phyloP scores from a whole-genome alignment of 305 asterid genomes.

The Vinca major region DNA sequence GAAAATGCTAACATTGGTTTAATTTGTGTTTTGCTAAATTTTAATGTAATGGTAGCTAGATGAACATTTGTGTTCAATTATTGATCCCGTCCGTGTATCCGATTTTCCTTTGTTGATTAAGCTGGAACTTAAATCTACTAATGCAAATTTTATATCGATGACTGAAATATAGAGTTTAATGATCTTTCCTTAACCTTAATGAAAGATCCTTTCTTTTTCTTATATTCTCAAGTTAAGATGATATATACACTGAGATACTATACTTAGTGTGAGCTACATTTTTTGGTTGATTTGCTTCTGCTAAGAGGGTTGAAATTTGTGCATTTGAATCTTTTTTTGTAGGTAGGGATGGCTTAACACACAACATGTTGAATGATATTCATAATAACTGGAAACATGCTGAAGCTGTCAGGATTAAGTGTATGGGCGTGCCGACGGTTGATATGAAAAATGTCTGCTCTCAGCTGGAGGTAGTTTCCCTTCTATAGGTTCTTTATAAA shows the following conservation, averaged over 20 bases:
- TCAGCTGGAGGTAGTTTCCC: constrained; percentile 68
- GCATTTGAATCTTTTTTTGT: constrained; percentile 1
- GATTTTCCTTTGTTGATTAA: neutral
- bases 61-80: too few relatives aligned
- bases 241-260: neutral
- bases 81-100: neutral
- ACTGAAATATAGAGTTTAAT: neutral
- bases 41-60: too few relatives aligned
- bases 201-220: neutral
- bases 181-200: neutral
- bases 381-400: constrained; percentile 83
- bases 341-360: constrained; percentile 97
- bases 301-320: too few relatives aligned
- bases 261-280: neutral
- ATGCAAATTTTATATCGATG: neutral
- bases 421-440: constrained; percentile 95
- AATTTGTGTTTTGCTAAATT: too few relatives aligned
- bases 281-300: neutral
- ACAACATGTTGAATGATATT: constrained; percentile 86
- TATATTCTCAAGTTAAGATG: neutral
- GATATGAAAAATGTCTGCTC: constrained; percentile 81
- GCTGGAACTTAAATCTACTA: neutral
- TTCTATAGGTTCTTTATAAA: neutral
- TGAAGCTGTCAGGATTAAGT: constrained; percentile 87
- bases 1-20: too few relatives aligned